Evolutionary conservation across 1,284 basidiomycete genomes (phyloP), one percentile per base, ranked within the genome.

Genomic region (Melampsora americana): DNA sequence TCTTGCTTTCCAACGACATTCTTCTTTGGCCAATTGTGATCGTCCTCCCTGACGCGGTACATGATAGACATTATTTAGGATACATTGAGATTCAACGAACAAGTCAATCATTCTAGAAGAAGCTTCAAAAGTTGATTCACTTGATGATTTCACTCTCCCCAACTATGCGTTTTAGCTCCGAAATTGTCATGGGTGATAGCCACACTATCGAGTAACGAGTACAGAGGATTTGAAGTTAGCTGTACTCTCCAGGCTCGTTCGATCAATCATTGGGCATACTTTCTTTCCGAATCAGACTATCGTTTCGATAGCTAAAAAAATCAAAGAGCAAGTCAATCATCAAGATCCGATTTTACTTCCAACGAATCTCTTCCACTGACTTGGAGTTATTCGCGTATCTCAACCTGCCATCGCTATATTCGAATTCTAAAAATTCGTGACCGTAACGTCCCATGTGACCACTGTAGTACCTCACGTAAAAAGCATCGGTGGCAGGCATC

Each of bases 331-430:
- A 62, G 28, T 35, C 32, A 4, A 50, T 35, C 30, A 23, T 3
- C 14, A 5, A 42, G 2, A 30, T 4, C 20, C 18, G 4, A 0
- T 16, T 14, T 44, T 44, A 35, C 28, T 35, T 35, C 35, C 35
- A 35, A 4, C 35, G 35, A 35, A 9, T 35, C 35, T 35, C 35
- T 4, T 35, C 5, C 16, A 74, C 79, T 23, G 39, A 81, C 80
- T 99, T 99, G 26, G 94, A 97, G 87, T 99, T 99, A 87, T 99
- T 97, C 78, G 96, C 95, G 83, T 99, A 99, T 80, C 95, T 89
- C 79, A 99, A 87, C 77, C 95, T 89, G 9, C 95, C 96, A 84
- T 95, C 91, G 14, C 92, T 91, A 85, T 97, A 97, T 85, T 99
- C 95, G 82, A 98, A 99, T 84, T 99, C 96, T 66, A 99, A 87